phyloP scores from a whole-genome alignment of 345 rosid species.

The Durio zibethinus region DNA sequence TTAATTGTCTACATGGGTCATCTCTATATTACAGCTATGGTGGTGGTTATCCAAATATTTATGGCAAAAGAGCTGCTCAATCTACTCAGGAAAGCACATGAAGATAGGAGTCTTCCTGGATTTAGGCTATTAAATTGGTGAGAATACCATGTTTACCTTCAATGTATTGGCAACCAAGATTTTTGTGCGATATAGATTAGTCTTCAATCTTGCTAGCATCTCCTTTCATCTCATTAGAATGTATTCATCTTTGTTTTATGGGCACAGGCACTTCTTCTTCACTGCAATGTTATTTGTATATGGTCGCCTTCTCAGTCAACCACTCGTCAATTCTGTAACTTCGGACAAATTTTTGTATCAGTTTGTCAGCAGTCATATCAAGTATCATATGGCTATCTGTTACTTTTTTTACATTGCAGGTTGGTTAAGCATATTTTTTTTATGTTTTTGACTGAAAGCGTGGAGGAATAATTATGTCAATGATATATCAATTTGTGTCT shows the following conservation, averaged over 20 bases:
- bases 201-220: slow-evolving; percentile 1
- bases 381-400: slow-evolving; percentile 90
- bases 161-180: not conserved
- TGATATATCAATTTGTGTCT: not conserved
- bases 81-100: slow-evolving; percentile 78
- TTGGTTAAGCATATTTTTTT: slow-evolving; percentile 24
- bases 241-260: slow-evolving; percentile 10
- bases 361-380: slow-evolving; percentile 74
- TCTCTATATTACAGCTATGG: slow-evolving; percentile 95
- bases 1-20: slow-evolving; percentile 91
- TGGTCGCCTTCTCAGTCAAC: slow-evolving; percentile 92
- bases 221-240: not conserved
- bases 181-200: not conserved
- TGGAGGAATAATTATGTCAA: not conserved
- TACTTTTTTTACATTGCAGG: slow-evolving; percentile 89
- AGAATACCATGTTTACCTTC: slow-evolving; percentile 4
- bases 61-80: slow-evolving; percentile 93
- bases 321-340: slow-evolving; percentile 86
- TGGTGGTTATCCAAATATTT: slow-evolving; percentile 84
- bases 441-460: slow-evolving; percentile 4
- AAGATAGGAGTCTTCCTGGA: slow-evolving; percentile 80
- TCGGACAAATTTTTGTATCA: slow-evolving; percentile 71
- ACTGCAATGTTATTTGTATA: slow-evolving; percentile 94
- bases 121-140: slow-evolving; percentile 89
- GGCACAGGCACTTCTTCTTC: slow-evolving; percentile 92